Conservation (phyloP, 768 basidiomycete genomes). For the Boletus pseudo-olivaceus region DNA sequence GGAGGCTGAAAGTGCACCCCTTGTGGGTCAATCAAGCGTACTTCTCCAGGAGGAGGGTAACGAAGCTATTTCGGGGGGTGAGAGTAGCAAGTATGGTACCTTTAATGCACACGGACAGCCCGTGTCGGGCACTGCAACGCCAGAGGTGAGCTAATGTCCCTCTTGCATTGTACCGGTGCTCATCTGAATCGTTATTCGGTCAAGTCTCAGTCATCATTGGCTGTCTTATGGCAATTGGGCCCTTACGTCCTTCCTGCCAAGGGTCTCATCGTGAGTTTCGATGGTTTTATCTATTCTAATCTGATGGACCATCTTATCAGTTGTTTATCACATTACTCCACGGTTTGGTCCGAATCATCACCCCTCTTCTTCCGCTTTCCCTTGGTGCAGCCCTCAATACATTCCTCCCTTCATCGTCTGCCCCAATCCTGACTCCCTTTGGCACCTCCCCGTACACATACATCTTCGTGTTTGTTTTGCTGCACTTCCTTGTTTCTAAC, state of each 20-base stretch:
- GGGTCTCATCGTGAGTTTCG: conserved; percentile 22
- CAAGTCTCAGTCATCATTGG: conserved; percentile 17
- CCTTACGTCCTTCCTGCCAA: conserved; percentile 21
- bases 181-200: background rate
- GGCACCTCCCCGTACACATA: conserved; percentile 61
- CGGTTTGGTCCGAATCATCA: conserved; percentile 72
- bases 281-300: background rate
- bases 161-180: background rate
- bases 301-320: conserved; percentile 34
- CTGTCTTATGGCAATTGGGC: conserved; percentile 15
- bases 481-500: conserved; percentile 73
- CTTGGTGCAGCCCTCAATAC: conserved; percentile 45
- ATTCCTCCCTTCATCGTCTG: conserved; percentile 16
- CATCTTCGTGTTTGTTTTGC: conserved; percentile 60
- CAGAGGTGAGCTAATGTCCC: conserved; percentile 7
- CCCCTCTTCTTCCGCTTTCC: conserved; percentile 64
- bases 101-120: conserved; percentile 39
- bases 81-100: conserved; percentile 70
- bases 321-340: conserved; percentile 67
- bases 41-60: conserved; percentile 50
- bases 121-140: background rate
- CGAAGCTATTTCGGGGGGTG: conserved; percentile 31
- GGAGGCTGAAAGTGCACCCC: conserved; percentile 23
- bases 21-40: conserved; percentile 42
- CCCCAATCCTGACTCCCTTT: conserved; percentile 20